These are phyloP conservation scores for Diplosphaera chodatii DNA, from an alignment of 139 green algal genomes.

Conservation along the genomic window DNA sequence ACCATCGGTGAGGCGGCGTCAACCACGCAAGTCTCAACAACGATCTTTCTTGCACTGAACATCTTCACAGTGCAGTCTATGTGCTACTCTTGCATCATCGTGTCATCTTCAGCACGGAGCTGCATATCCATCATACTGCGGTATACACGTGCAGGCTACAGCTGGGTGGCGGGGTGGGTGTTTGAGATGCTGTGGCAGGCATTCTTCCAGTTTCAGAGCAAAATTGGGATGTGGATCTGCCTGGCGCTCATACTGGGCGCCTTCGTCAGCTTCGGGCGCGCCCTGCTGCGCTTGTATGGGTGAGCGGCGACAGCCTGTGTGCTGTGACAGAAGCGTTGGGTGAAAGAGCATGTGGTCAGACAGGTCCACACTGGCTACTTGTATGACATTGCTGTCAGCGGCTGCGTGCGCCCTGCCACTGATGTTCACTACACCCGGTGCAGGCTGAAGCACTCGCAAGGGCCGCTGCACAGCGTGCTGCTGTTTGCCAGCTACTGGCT, in stretches of 20 bases:
- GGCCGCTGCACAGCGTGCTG: slow-evolving; percentile 13
- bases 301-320: neutral
- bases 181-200: slow-evolving; percentile 49
- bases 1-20: slow-evolving; percentile 17
- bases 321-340: neutral
- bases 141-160: slow-evolving; percentile 12
- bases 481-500: slow-evolving; percentile 42
- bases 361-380: too few species aligned
- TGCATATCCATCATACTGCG: neutral
- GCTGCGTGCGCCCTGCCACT: too few species aligned
- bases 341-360: too few species aligned
- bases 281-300: slow-evolving; percentile 38
- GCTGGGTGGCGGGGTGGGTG: slow-evolving; percentile 49
- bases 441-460: slow-evolving; percentile 24
- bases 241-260: slow-evolving; percentile 32
- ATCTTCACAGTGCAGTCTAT: too few species aligned
- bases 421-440: neutral
- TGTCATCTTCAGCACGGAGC: too few species aligned
- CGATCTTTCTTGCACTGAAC: too few species aligned
- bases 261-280: slow-evolving; percentile 15
- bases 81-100: too few species aligned
- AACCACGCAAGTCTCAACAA: too few species aligned
- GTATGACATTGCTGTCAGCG: too few species aligned
- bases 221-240: slow-evolving; percentile 31
- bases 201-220: slow-evolving; percentile 34